Conservation (phyloP, 768 basidiomycete genomes). For the Panaeolus papilionaceus region DNA sequence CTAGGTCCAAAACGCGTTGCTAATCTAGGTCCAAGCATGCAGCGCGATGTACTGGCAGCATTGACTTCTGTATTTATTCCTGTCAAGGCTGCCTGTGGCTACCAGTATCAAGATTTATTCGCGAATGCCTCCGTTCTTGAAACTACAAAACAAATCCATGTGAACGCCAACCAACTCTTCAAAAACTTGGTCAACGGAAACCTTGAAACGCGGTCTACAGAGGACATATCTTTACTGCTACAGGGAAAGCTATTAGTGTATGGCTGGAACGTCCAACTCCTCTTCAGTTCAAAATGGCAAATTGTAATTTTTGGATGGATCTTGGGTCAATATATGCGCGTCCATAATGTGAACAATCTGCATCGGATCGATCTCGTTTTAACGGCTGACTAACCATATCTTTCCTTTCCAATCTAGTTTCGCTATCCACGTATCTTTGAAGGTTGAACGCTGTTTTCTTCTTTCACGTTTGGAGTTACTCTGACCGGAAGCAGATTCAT, state of each 20-base stretch:
- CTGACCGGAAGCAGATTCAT: background rate
- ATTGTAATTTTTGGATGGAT: constrained; percentile 42
- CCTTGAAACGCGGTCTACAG: constrained; percentile 51
- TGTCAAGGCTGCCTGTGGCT: background rate
- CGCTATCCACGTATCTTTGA: background rate
- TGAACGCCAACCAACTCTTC: constrained; percentile 42
- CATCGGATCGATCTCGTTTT: background rate
- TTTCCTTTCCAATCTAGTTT: background rate
- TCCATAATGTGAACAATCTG: constrained; percentile 9
- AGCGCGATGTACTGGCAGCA: background rate
- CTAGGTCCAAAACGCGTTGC: background rate
- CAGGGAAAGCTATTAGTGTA: constrained; percentile 37
- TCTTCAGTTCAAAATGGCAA: constrained; percentile 39
- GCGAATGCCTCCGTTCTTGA: background rate
- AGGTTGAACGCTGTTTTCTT: background rate
- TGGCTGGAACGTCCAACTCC: constrained; percentile 44
- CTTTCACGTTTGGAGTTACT: background rate
- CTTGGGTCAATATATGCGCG: constrained; percentile 28
- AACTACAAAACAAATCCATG: constrained; percentile 18
- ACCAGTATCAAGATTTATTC: background rate
- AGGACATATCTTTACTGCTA: constrained; percentile 46
- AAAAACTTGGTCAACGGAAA: constrained; percentile 41
- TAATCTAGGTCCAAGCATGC: background rate
- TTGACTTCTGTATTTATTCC: constrained; percentile 1
- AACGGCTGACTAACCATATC: background rate